A percentile compares a stretch with the other conserved stretches of the same genome.
Conservation (phyloP, 352 stramenopile genomes). For the Globisporangium spinosum region DNA sequence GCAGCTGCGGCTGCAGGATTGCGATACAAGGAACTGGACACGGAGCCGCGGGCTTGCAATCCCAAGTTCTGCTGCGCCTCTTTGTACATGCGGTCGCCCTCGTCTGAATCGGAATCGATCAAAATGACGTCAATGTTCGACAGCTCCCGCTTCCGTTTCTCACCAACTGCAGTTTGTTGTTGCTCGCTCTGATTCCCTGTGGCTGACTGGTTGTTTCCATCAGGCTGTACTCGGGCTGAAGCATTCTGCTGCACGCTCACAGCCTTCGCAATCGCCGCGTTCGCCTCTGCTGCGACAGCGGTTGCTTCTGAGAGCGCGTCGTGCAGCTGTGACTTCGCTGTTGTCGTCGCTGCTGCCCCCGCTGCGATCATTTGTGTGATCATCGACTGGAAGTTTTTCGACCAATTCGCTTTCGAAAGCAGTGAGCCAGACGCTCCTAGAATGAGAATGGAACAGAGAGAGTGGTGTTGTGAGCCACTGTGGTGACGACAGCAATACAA, state of each 20-base stretch:
- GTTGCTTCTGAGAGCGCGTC: background rate
- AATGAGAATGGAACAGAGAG: background rate
- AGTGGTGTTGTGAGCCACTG: background rate
- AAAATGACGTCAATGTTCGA: conserved; percentile 52
- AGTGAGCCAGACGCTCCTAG: conserved; percentile 41
- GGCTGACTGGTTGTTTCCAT: background rate
- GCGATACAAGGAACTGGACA: background rate
- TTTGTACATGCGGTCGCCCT: background rate
- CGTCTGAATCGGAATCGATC: conserved; percentile 51
- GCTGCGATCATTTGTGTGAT: conserved; percentile 36
- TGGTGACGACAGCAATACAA: background rate
- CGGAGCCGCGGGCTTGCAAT: background rate
- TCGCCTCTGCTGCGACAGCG: background rate
- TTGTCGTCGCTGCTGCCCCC: background rate
- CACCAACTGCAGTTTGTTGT: conserved; percentile 1
- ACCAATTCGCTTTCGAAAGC: conserved; percentile 42
- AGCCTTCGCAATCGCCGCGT: background rate
- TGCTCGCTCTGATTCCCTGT: no score
- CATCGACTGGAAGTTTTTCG: conserved; percentile 34
- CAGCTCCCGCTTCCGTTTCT: conserved; percentile 44
- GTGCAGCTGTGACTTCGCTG: background rate
- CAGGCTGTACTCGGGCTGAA: background rate
- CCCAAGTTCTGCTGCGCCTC: background rate
- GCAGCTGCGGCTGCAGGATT: background rate
- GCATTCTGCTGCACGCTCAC: background rate